Evolutionary conservation across 2,329 filamentous ascomycete species (phyloP).

Genomic region (Paramyrothecium sp.): DNA sequence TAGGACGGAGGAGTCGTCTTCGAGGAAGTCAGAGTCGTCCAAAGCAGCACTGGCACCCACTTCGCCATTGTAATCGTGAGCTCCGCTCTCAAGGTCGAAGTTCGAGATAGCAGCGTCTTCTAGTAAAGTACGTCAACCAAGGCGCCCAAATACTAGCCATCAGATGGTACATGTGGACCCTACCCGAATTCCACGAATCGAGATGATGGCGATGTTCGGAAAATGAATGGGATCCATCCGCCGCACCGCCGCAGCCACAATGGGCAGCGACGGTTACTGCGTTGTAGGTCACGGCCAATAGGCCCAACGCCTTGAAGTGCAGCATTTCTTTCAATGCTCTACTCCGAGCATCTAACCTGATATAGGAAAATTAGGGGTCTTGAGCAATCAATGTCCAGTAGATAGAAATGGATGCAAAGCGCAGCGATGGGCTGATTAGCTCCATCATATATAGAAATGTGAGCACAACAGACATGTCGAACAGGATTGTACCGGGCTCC

Average conservation of each 20-base stretch:
- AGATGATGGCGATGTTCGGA: too few species aligned
- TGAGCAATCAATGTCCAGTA: background rate
- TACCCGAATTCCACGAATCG: too few species aligned
- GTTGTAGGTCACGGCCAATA: constrained; percentile 9
- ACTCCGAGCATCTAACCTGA: too few species aligned
- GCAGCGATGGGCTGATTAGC: background rate
- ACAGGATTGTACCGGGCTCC: background rate
- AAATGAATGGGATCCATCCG: too few species aligned
- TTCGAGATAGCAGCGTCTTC: background rate
- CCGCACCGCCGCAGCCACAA: too few species aligned
- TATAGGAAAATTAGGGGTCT: background rate
- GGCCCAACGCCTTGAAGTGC: constrained; percentile 5
- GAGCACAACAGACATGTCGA: background rate
- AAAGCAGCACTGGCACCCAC: background rate
- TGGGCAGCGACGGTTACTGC: too few species aligned
- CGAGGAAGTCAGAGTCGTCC: background rate
- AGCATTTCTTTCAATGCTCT: constrained; percentile 9
- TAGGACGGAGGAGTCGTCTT: background rate
- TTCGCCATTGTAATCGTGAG: background rate
- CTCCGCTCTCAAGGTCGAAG: background rate
- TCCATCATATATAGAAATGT: background rate
- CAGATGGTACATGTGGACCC: background rate
- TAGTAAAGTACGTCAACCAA: background rate
- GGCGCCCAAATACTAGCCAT: background rate
- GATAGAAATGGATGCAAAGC: background rate